Base-by-base conservation (phyloP, 2,329 filamentous ascomycete genomes). In the Colletotrichum lupini region DNA sequence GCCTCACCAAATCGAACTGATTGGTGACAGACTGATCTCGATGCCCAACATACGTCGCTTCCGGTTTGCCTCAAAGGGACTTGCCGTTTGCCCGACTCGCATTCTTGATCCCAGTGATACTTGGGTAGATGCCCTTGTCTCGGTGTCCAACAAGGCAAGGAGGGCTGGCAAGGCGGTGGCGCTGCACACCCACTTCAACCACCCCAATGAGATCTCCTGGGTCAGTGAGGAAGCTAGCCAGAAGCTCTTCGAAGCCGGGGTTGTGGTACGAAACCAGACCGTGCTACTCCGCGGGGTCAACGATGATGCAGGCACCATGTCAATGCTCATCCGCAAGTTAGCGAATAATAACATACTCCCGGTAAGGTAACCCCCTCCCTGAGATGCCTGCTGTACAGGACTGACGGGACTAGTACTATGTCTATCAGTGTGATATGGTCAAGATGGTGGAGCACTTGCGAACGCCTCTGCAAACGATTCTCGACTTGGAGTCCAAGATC, bases 381-480 rank as follows among this genome's bases (percentile, higher is more conserved):
- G 26, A 6, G 5, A 35, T 26, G 37, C 2, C 24, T 37, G 16
- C n/a, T n/a, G 30, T 28, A 5, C 26, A 22, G 24, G 19, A 14
- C 42, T 58, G 30, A 68, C 42, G 6, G 28, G 22, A 22, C 24
- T 75, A 90, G 87, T 92, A 92, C 79, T 92, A 92, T 76, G 87
- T 92, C 64, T 92, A 92, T 79, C 90, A 92, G 77, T 88, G 88
- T 59, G 91, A 92, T 78, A 89, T 92, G 86, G 89, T 92, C 9
- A 80, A 83, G 32, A 88, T 86, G 57, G 84, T 90, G 2, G 91
- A 92, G 81, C 90, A 92, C 76, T 82, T 92, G 26, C 88, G 91
- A 8, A 92, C 90, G 0, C 89, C 90, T 2, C 83, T 92, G 12
- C 83, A 85, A 56, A 89, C 87, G 2, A 90, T 91, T 59, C 83